Conservation (phyloP, 345 rosid species). For the Pelargonium nanum region DNA sequence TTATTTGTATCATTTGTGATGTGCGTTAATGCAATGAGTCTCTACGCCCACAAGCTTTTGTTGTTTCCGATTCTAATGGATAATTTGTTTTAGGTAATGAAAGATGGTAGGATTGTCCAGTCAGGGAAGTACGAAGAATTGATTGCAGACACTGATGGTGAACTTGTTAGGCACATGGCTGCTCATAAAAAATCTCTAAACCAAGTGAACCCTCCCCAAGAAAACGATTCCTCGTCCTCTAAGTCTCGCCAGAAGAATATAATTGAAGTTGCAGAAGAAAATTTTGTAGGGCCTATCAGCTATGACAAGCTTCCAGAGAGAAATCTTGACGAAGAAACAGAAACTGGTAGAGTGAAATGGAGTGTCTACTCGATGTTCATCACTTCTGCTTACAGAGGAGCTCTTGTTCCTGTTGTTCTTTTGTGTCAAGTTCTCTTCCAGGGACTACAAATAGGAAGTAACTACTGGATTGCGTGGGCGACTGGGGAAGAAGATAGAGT, state of each 20-base stretch:
- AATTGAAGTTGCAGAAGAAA: conserved; percentile 37
- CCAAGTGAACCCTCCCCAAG: conserved; percentile 33
- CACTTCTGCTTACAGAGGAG: conserved; percentile 40
- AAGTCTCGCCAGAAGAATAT: conserved; percentile 18
- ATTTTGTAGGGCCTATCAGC: conserved; percentile 11
- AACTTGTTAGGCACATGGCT: conserved; percentile 57
- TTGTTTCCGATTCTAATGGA: neutral
- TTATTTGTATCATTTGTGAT: neutral
- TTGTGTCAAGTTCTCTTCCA: conserved; percentile 50
- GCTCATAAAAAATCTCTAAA: conserved; percentile 53
- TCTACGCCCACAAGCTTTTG: neutral
- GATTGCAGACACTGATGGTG: conserved; percentile 37
- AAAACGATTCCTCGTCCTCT: conserved; percentile 7
- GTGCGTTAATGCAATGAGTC: too few relatives aligned
- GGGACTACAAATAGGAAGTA: conserved; percentile 59
- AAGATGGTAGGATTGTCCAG: conserved; percentile 52
- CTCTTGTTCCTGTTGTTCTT: conserved; percentile 38
- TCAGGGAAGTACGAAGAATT: conserved; percentile 50
- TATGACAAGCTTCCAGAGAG: conserved; percentile 12
- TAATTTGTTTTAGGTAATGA: conserved; percentile 34
- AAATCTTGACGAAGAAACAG: conserved; percentile 35
- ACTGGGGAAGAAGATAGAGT: conserved; percentile 28
- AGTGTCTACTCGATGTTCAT: conserved; percentile 47
- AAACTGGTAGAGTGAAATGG: conserved; percentile 57
- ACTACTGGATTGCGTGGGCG: conserved; percentile 73